These are phyloP conservation scores for Lodderomyces parapsilosis DNA, from an alignment of 1,139 yeast genomes.

Conservation along the genomic window DNA sequence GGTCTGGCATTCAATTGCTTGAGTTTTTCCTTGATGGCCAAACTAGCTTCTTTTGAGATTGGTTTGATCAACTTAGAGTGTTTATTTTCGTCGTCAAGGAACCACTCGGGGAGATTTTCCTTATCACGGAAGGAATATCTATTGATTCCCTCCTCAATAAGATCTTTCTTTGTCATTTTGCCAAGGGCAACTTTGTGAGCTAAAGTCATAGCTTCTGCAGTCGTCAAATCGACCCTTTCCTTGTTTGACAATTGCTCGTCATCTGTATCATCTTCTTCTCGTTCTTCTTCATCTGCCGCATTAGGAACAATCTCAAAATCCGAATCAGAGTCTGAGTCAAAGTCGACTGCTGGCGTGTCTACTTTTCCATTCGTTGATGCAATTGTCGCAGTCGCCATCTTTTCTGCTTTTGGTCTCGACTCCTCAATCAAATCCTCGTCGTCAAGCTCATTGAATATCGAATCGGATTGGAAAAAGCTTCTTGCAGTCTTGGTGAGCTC, in stretches of 20 bases:
- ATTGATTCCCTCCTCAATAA: conserved; percentile 88
- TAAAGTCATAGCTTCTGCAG: conserved; percentile 96
- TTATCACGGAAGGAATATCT: conserved; percentile 87
- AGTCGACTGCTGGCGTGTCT: neutral
- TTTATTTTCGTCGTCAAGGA: conserved; percentile 82
- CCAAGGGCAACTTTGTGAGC: conserved; percentile 96
- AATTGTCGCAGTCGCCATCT: conserved; percentile 10
- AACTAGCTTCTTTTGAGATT: conserved; percentile 93
- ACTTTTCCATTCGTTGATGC: conserved; percentile 2
- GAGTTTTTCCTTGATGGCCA: conserved; percentile 86
- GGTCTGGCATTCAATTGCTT: conserved; percentile 95
- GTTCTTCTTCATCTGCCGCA: conserved; percentile 37
- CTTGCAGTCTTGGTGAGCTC: conserved; percentile 67
- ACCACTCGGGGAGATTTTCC: conserved; percentile 95
- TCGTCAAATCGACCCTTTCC: conserved; percentile 75
- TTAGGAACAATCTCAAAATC: conserved; percentile 59
- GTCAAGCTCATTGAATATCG: conserved; percentile 66
- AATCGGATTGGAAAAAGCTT: conserved; percentile 70
- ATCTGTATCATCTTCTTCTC: conserved; percentile 25
- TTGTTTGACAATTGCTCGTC: conserved; percentile 31
- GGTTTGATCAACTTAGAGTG: conserved; percentile 89
- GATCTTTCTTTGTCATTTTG: conserved; percentile 76
- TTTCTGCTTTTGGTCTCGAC: conserved; percentile 17
- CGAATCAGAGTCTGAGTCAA: conserved; percentile 3
- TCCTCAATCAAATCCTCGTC: conserved; percentile 42